Evolutionary conservation across 1,139 yeast species (phyloP).

Genomic region (Arxiozyma bovina): DNA sequence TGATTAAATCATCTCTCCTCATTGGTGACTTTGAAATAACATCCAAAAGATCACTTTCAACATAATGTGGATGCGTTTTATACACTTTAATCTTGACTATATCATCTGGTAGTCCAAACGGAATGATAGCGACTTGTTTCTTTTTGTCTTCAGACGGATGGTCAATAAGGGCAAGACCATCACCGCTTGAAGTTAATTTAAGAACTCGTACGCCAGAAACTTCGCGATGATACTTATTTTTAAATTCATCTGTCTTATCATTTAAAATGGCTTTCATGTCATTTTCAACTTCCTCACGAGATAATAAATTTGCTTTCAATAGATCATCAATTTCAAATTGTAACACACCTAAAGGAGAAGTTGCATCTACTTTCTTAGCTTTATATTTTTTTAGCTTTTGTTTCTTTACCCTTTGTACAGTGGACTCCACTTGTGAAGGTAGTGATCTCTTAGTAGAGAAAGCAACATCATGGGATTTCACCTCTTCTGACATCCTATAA

Average conservation of each 20-base stretch:
- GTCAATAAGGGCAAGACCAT: constrained; percentile 55
- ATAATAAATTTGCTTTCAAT: constrained; percentile 38
- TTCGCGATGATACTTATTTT: constrained; percentile 44
- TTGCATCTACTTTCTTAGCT: constrained; percentile 58
- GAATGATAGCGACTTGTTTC: constrained; percentile 52
- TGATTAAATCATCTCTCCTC: constrained; percentile 48
- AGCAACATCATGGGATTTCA: not conserved
- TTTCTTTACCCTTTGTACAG: constrained; percentile 19
- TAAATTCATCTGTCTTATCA: constrained; percentile 39
- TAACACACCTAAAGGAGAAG: constrained; percentile 75
- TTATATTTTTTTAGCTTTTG: constrained; percentile 43
- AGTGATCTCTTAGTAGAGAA: constrained; percentile 9
- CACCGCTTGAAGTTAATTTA: constrained; percentile 67
- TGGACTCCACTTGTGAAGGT: not conserved
- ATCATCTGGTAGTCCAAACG: constrained; percentile 87
- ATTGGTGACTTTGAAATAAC: constrained; percentile 40
- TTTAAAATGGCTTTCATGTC: constrained; percentile 61
- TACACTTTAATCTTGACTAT: constrained; percentile 58
- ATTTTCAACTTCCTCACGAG: constrained; percentile 43
- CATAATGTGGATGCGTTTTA: constrained; percentile 68
- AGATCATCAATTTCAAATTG: constrained; percentile 63
- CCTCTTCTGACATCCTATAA: constrained; percentile 1
- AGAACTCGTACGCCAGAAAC: constrained; percentile 51
- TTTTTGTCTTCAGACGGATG: constrained; percentile 44
- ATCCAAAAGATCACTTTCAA: constrained; percentile 62